Evolutionary conservation across 2,329 filamentous ascomycete species (phyloP).

Genomic region (Exophiala spinifera): DNA sequence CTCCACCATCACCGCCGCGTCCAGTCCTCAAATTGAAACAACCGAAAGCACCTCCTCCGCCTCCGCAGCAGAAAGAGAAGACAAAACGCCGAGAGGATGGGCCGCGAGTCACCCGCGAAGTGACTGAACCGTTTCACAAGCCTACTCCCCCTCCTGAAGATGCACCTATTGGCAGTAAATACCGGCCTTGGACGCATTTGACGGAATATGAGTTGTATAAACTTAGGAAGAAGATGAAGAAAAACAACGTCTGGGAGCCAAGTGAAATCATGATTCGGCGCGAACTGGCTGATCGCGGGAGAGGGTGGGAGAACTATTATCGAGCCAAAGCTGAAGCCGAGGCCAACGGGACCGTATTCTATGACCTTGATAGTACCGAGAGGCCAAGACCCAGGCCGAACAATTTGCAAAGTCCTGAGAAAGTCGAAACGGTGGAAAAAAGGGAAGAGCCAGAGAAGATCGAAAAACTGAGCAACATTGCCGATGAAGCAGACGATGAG

Average conservation of each 20-base stretch:
- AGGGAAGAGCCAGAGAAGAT: conserved; percentile 10
- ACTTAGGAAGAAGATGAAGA: conserved; percentile 66
- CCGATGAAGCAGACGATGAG: conserved; percentile 41
- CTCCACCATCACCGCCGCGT: conserved; percentile 32
- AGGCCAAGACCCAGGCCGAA: conserved; percentile 8
- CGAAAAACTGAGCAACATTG: not conserved
- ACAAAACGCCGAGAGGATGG: conserved; percentile 15
- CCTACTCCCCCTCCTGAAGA: conserved; percentile 55
- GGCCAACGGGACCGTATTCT: conserved; percentile 51
- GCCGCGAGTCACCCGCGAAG: conserved; percentile 18
- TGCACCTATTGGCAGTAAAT: conserved; percentile 58
- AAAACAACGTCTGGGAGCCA: conserved; percentile 67
- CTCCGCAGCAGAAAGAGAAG: conserved; percentile 20
- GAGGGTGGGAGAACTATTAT: conserved; percentile 51
- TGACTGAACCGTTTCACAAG: conserved; percentile 24
- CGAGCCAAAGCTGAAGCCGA: conserved; percentile 52
- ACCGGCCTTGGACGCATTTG: conserved; percentile 61
- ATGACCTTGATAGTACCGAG: conserved; percentile 48
- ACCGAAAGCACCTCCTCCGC: conserved; percentile 40
- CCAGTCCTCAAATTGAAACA: conserved; percentile 37
- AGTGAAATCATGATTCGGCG: conserved; percentile 65
- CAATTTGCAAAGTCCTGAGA: conserved; percentile 13
- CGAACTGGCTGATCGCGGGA: conserved; percentile 58
- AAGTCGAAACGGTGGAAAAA: conserved; percentile 11
- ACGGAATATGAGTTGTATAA: conserved; percentile 68